Base-by-base conservation (phyloP, 139 green algal genomes). In the Picochlorum costavermella region DNA sequence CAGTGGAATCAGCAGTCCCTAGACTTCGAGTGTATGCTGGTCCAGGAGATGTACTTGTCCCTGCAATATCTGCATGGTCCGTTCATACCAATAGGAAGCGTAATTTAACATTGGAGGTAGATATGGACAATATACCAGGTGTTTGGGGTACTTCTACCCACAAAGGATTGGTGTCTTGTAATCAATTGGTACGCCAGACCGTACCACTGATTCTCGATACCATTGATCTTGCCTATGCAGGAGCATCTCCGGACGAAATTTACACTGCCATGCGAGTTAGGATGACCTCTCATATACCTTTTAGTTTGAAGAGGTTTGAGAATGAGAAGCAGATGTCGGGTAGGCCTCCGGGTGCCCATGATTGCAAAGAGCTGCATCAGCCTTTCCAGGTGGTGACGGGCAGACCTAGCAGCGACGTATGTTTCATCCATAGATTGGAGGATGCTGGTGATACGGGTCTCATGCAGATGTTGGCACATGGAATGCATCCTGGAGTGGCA, bases 91-190 rank as follows among this genome's bases (percentile, higher is more conserved):
- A 6, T 13, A 16, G 0, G 1, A 29, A 31, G 12, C 10, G 25
- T 23, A 25, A 51, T n/a, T 5, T 28, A 11, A 20, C 28, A 59
- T 30, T 59, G 33, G n/a, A 64, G 13, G 60, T 66, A 43, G 36
- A 55, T 23, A 56, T 66, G 36, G 60, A 66, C 23, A 44, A 66
- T 23, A 45, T 66, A 13, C 60, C 60, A 43, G 60, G 60, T 1
- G 60, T 66, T 8, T 66, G 60, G 60, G 16, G 14, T 43, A 55
- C 36, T 43, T 45, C 60, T 13, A 66, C 31, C 6, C 60, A 66
- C 13, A 59, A 66, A 43, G 26, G 48, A n/a, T 26, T 66, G 3
- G 33, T 66, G n/a, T 66, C 60, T 31, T 66, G 60, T 43, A 66
- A 66, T 57, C 60, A 66, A 43, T 43, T 66, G 36, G 60, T 66